Percentiles rank a stretch among this genome's conserved stretches.
These are phyloP conservation scores for Irpex rosettiformis DNA, from an alignment of 1,284 basidiomycete species.

Conservation along the genomic window DNA sequence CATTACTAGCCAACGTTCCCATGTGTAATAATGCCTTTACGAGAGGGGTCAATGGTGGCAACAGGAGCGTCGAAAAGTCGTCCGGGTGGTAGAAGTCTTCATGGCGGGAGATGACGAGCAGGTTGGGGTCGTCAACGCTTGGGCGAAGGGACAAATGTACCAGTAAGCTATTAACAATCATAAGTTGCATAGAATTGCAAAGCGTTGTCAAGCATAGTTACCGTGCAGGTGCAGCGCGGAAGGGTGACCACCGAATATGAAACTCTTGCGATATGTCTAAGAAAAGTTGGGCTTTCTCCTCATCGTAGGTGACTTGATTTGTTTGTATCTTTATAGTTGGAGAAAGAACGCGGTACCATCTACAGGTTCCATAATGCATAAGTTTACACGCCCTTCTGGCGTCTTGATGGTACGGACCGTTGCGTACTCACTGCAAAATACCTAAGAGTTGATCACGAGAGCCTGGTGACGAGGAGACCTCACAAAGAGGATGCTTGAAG, in stretches of 20 bases:
- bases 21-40: conserved; percentile 35
- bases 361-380: too few relatives aligned
- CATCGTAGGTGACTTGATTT: conserved; percentile 44
- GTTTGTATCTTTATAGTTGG: conserved; percentile 42
- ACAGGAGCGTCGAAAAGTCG: conserved; percentile 44
- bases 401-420: too few relatives aligned
- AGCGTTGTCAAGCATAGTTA: too few relatives aligned
- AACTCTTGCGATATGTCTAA: conserved; percentile 51
- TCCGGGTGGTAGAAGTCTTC: conserved; percentile 65
- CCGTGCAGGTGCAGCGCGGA: conserved; percentile 44
- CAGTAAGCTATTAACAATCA: conserved; percentile 29
- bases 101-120: conserved; percentile 49
- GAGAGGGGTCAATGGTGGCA: conserved; percentile 47
- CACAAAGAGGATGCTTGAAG: conserved; percentile 53
- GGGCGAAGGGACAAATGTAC: conserved; percentile 44
- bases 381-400: too few relatives aligned
- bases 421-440: conserved; percentile 46
- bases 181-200: neutral
- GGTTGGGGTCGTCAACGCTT: conserved; percentile 25
- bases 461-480: conserved; percentile 38
- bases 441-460: conserved; percentile 49
- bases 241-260: conserved; percentile 46
- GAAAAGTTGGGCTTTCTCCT: conserved; percentile 34
- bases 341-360: conserved; percentile 60
- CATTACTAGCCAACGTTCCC: conserved; percentile 37